Evolutionary conservation across 2,329 filamentous ascomycete species (phyloP), one percentile per base, ranked within the genome.

Genomic region (Botryosphaeria dothidea): DNA sequence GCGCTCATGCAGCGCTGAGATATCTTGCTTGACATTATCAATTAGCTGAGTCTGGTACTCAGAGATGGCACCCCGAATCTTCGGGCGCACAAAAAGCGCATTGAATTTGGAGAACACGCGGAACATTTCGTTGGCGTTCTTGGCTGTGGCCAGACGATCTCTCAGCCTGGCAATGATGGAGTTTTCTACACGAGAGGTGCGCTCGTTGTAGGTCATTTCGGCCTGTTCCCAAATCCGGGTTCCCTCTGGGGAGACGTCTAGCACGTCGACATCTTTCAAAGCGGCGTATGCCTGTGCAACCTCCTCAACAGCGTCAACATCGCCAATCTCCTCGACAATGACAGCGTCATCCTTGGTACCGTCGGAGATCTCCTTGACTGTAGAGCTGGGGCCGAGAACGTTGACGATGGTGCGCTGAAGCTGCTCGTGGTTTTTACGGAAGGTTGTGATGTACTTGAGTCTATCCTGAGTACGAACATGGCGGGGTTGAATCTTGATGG

Each of bases 91-190:
- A 71, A 99, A 96, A 31, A 99, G 88, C 1, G 95, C 95, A 75
- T 99, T 99, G 86, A 99, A 99, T 76, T 98, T 98, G 62, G 95
- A 98, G 77, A 99, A 99, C 67, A 99, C 95, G 63, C 96, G 91
- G 78, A 99, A 99, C 95, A 99, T 99, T 79, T 99, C 96, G 75
- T 96, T 98, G 45, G 95, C 95, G 67, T 93, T 97, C 83, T 96
- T 97, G 13, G 95, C 94, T 6, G 93, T 97, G 15, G 93, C 95
- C 64, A 99, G 85, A 66, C 95, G 91, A 78, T 99, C 95, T 72
- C 95, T 87, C 34, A 99, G 84, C 62, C 93, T 87, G 36, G 95
- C 93, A 76, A 99, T 99, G 78, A 99, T 99, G 3, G 95, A 97
- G 79, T 99, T 99, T 77, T 99, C 95, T 4, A 99, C 95, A 66